Evolutionary conservation across 192 early-diverging fungal species (phyloP), one percentile per base, ranked within the genome.

Genomic region (Coemansia sp.): DNA sequence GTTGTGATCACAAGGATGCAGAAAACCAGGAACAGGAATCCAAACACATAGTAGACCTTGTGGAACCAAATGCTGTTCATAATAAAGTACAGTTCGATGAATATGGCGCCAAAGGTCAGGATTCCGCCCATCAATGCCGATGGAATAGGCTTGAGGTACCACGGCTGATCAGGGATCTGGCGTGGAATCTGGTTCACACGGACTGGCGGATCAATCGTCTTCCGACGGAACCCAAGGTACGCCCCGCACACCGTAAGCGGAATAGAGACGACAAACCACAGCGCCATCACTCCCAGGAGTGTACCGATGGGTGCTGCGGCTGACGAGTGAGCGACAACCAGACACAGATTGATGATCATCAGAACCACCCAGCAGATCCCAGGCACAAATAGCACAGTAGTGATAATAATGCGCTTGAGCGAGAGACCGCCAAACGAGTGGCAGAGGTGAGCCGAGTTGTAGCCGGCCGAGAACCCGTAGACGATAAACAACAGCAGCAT

Each of bases 1-100:
- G 90, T 90, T 0, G 92, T 93, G 59, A 95, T 58, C 34, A 93
- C 75, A 59, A 97, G 81, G 49, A 97, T 88, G 23, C 88, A 66
- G 76, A 94, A 94, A 5, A 95, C 92, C 54, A 94, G 64, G 82
- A 95, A 86, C 67, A 94, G 72, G 82, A 97, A 94, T 0, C 95
- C 93, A 86, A 93, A 94, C 58, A 95, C 87, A 67, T 95, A 95
- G 81, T 95, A 98, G 21, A 93, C 87, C 67, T 89, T 88, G 84
- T 92, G 89, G 83, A 88, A 89, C 93, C 93, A 96, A 49, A 97
- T 93, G 47, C 88, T 90, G 76, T 91, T 90, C 83, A 97, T 91
- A 60, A 98, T 91, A 78, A 94, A 98, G 81, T 96, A 96, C 48
- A 97, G 83, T 84, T 98, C 96, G 64, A 97, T 93, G 64, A 97